phyloP scores from a whole-genome alignment of 805 yeast genomes.

The Metschnikowia hibisci region DNA sequence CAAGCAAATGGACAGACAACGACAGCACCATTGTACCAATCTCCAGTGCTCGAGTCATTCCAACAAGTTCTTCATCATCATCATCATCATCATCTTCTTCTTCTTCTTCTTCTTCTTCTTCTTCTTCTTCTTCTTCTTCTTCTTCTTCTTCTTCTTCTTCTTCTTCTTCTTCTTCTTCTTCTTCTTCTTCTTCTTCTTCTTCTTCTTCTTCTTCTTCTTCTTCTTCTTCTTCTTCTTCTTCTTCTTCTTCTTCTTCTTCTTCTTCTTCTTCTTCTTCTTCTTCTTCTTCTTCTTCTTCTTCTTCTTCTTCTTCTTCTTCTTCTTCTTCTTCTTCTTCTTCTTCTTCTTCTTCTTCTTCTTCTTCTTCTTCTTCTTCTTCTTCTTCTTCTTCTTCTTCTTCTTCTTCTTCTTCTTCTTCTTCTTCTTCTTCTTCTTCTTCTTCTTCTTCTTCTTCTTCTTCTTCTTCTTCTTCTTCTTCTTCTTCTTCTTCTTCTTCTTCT shows the following conservation, averaged over 20 bases:
- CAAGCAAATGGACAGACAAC: no score
- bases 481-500: not conserved
- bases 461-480: not conserved
- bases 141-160: not conserved
- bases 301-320: not conserved
- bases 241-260: not conserved
- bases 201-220: not conserved
- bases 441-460: not conserved
- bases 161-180: not conserved
- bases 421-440: no score
- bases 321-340: not conserved
- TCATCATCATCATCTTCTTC: no score
- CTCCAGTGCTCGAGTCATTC: no score
- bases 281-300: no score
- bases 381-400: not conserved
- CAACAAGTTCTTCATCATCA: no score
- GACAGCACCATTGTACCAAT: no score
- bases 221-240: not conserved
- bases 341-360: not conserved
- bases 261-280: not conserved
- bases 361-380: not conserved
- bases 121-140: not conserved
- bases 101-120: not conserved
- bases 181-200: no score
- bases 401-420: not conserved